Evolutionary conservation across 495 filamentous ascomycete species (phyloP), one percentile per base, ranked within the genome.

Genomic region (Letharia columbiana): DNA sequence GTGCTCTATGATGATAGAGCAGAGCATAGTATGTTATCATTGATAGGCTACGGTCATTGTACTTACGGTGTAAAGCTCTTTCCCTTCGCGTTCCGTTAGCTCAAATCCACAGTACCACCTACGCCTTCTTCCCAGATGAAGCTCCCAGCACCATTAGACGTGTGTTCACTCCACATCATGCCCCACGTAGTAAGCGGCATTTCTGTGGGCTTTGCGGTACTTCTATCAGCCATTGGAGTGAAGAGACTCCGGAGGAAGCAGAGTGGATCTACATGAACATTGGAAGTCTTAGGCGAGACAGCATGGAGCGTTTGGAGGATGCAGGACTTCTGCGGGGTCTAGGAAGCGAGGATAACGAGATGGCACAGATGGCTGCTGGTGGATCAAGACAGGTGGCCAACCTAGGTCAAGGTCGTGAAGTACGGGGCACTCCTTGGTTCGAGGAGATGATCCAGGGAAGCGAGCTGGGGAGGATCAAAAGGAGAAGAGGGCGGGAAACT

Each of bases 201-300:
- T 96, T 96, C 76, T 96, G 92, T 75, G 92, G 92, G 0, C 92
- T 89, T 77, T 96, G 92, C 73, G 92, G 92, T 28, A 93, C 90
- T 3, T 87, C 86, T 8, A 77, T 96, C 52, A 86, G 84, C 0
- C 88, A 86, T 68, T 96, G 91, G 91, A 86, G 84, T 61, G 91
- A 95, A 72, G 71, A 82, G 17, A 87, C 89, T 1, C 73, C 68
- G 0, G 81, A 79, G 44, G 89, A 92, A 71, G 86, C 86, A 9
- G 84, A 92, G 17, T 91, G 80, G 68, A 90, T 96, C 73, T 83
- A 81, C 39, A 75, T 96, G 56, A 85, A 90, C 4, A 79, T 96
- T 39, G 88, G 88, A 8, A 91, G 86, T 68, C 77, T 96, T 58
- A 70, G 78, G 12, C 79, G 79, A 3, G 82, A 87, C 37, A 87